Evolutionary conservation across 169 alveolate species (phyloP).

Genomic region (Eimeria sp.): DNA sequence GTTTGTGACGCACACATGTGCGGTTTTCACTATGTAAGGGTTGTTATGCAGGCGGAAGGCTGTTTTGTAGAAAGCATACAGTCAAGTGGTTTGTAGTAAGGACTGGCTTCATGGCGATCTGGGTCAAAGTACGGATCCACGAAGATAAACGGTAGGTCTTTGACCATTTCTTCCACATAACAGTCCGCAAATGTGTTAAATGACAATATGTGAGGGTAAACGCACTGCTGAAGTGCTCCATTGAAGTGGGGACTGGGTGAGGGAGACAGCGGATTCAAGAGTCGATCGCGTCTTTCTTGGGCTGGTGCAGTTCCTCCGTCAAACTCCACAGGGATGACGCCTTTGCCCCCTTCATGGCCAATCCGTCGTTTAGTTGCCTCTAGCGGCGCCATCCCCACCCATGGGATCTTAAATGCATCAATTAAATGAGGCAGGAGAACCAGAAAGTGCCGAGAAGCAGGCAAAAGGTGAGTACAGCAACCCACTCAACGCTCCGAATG

Average conservation of each 20-base stretch:
- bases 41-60: neutral
- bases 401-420: neutral
- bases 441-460: neutral
- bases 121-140: conserved; percentile 78
- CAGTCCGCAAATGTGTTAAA: conserved; percentile 78
- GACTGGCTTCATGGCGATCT: conserved; percentile 77
- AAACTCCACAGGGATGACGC: neutral
- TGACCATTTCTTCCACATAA: conserved; percentile 78
- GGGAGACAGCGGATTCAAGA: conserved; percentile 54
- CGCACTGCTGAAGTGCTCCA: conserved; percentile 79
- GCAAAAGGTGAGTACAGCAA: neutral
- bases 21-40: neutral
- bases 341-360: conserved; percentile 18
- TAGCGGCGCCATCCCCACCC: conserved; percentile 38
- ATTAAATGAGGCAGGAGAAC: neutral
- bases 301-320: neutral
- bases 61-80: conserved; percentile 18
- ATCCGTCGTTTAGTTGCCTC: conserved; percentile 50
- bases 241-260: conserved; percentile 69
- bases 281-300: conserved; percentile 30
- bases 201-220: conserved; percentile 78
- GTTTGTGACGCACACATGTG: neutral
- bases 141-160: conserved; percentile 67
- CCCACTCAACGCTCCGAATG: neutral
- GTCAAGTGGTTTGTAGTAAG: conserved; percentile 79